Evolutionary conservation across 2,329 filamentous ascomycete genomes (phyloP), one percentile per base, ranked within the genome.

Genomic region (Ophidiomyces ophidiicola): DNA sequence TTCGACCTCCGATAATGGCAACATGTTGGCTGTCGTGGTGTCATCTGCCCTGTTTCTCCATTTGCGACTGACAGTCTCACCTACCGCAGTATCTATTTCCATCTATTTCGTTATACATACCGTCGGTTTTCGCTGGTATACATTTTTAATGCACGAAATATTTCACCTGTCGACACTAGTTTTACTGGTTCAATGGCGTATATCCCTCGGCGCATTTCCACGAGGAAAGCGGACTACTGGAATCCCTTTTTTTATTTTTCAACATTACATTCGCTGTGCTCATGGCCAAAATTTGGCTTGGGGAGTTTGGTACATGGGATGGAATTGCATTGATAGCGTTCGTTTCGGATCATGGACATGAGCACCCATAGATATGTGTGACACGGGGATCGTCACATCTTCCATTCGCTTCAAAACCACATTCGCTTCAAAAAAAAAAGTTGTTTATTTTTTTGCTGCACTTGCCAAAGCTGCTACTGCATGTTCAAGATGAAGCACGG

Each of bases 211-310:
- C 20, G 37, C 37, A 39, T 33, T 18, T n/a, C 21, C 23, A 21
- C 20, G 7, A 21, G 21, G 26, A 31, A 41, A 28, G 15, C 29
- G 31, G 26, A 14, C 14, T 18, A n/a, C 18, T 35, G 15, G 32
- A 46, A 41, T 37, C 37, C 26, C 38, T 32, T 31, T 41, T 36
- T 44, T 44, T 50, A 49, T 48, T 52, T 34, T 48, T 47, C 18
- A 45, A 52, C n/a, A n/a, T 49, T 63, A 45, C 43, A 31, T 37
- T 45, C 43, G 40, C 30, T 45, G 36, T 39, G 39, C 43, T 36
- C 43, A 41, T 45, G 43, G 17, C 20, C 21, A 6, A 26, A 15
- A 4, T 38, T 36, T 29, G 26, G 32, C 7, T 25, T 35, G 21
- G 39, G 19, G 30, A 34, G 23, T 40, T 43, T 29, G 39, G 33